Evolutionary conservation across 2,329 filamentous ascomycete species (phyloP).

Genomic region (Exophiala mesophila): DNA sequence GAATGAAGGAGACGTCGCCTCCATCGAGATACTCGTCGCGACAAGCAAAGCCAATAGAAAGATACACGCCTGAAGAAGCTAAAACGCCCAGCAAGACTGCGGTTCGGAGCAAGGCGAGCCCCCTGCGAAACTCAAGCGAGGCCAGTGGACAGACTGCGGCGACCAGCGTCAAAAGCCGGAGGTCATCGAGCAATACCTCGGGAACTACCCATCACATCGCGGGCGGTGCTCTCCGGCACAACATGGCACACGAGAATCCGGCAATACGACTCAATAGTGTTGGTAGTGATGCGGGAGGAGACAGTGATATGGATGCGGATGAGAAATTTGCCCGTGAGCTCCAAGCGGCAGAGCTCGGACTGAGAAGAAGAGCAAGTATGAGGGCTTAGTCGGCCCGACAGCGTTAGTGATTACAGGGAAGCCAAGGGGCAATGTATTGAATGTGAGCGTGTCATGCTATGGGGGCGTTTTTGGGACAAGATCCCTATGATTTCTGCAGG

Average conservation of each 20-base stretch:
- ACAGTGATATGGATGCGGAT: conserved; percentile 22
- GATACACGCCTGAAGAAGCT: conserved; percentile 35
- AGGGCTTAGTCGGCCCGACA: conserved; percentile 19
- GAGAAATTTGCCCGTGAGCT: conserved; percentile 25
- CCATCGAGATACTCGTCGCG: conserved; percentile 43
- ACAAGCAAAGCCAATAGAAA: conserved; percentile 39
- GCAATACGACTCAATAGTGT: conserved; percentile 8
- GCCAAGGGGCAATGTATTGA: no score
- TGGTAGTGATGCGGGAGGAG: conserved; percentile 15
- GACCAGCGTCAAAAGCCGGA: conserved; percentile 19
- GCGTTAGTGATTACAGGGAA: no score
- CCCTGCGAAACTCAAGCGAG: conserved; percentile 21
- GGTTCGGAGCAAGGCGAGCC: conserved; percentile 8
- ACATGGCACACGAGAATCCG: conserved; percentile 9
- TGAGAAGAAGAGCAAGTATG: conserved; percentile 25
- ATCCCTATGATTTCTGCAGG: no score
- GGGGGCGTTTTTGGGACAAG: no score
- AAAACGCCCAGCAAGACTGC: conserved; percentile 16
- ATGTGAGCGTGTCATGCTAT: no score
- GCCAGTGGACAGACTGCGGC: conserved; percentile 15
- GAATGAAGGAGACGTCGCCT: conserved; percentile 30
- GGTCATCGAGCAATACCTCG: conserved; percentile 24
- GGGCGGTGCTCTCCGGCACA: conserved; percentile 8
- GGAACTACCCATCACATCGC: conserved; percentile 17
- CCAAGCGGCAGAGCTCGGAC: conserved; percentile 25